phyloP scores from a whole-genome alignment of 176 grass and related monocot species.

The Cocos nucifera region DNA sequence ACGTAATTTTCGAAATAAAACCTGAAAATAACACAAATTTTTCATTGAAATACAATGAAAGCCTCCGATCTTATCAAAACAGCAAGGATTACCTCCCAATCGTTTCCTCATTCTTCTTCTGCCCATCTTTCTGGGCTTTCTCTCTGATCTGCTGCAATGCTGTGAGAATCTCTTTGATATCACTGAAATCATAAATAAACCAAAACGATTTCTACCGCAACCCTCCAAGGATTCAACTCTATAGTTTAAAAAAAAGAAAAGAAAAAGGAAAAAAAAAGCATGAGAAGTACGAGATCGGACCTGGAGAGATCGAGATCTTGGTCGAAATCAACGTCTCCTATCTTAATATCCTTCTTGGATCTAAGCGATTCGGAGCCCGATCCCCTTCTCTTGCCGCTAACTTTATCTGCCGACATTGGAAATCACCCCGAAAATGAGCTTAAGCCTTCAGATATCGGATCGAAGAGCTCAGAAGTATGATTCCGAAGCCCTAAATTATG shows the following conservation, averaged over 20 bases:
- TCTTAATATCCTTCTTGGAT: neutral
- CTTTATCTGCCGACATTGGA: too few relatives aligned
- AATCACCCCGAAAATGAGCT: too few relatives aligned
- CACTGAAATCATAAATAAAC: neutral
- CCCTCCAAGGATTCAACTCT: neutral
- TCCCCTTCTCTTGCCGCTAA: too few relatives aligned
- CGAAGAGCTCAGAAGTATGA: too few relatives aligned
- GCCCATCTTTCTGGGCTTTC: conserved; percentile 8
- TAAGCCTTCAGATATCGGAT: too few relatives aligned
- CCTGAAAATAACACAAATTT: too few relatives aligned
- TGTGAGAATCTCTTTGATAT: conserved; percentile 14
- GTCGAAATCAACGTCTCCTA: neutral
- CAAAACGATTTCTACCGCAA: neutral
- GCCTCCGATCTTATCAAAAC: neutral
- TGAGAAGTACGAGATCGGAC: neutral
- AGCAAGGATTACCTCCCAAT: neutral
- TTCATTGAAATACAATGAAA: neutral
- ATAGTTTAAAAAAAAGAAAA: neutral
- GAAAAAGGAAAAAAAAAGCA: neutral
- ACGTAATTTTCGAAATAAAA: neutral
- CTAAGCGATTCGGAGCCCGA: too few relatives aligned
- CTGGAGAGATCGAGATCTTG: conserved; percentile 16
- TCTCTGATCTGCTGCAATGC: conserved; percentile 14
- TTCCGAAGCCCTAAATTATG: too few relatives aligned
- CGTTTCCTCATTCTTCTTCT: conserved; percentile 5